Conservation (phyloP, 148 eudicot species). For the Vaccinium darrowii region DNA sequence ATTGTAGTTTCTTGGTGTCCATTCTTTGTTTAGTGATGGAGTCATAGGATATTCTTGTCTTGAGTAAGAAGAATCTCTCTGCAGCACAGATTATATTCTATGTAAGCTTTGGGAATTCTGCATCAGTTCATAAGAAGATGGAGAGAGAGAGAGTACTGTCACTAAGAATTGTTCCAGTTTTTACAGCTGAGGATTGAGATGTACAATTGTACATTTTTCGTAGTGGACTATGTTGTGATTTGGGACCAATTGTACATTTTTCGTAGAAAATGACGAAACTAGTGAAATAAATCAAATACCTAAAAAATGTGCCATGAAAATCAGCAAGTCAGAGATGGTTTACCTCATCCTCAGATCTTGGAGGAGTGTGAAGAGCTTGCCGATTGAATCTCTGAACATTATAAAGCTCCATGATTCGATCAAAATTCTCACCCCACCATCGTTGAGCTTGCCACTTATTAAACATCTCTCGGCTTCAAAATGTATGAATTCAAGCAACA, state of each 20-base stretch:
- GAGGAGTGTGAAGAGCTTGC: constrained; percentile 88
- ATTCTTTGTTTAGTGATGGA: constrained; percentile 65
- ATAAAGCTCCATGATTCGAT: constrained; percentile 95
- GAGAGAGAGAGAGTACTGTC: neutral
- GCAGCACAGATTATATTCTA: constrained; percentile 24
- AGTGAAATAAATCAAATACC: neutral
- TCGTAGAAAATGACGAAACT: neutral
- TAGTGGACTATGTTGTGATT: neutral
- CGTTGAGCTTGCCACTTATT: constrained; percentile 99
- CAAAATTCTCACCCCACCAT: constrained; percentile 99
- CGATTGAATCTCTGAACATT: constrained; percentile 94
- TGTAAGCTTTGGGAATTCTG: neutral
- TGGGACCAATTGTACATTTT: neutral
- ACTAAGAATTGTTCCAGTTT: neutral
- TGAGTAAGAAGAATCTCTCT: constrained; percentile 82
- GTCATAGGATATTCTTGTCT: constrained; percentile 83
- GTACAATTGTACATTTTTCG: neutral
- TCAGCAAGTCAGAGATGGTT: neutral
- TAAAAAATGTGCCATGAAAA: neutral
- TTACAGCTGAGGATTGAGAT: neutral
- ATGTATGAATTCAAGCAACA: constrained; percentile 7
- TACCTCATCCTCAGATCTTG: constrained; percentile 95
- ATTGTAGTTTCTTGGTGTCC: constrained; percentile 73
- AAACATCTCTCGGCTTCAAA: constrained; percentile 82
- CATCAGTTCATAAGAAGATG: neutral